Base-by-base conservation (phyloP, 2,329 filamentous ascomycete genomes). In the Trichoderma oligosporum region DNA sequence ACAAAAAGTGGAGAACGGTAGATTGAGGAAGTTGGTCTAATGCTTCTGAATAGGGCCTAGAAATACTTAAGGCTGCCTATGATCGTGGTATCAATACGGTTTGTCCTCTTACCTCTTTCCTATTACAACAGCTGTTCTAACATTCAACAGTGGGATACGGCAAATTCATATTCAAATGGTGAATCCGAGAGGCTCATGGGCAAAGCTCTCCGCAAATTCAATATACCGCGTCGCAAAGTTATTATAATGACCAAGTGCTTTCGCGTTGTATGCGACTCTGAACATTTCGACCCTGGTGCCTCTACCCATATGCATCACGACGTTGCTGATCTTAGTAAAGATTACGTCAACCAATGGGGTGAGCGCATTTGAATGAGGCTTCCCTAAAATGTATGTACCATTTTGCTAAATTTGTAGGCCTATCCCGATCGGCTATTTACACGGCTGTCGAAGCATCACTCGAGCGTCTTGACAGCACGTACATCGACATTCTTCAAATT, bases 401-500 rank as follows among this genome's bases (percentile, higher is more conserved):
- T 33, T n/a, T n/a, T n/a, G n/a, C n/a, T n/a, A n/a, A n/a, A n/a
- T n/a, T n/a, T n/a, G n/a, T n/a, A 63, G 64, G 64, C 1, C 71
- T 87, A 16, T 83, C 79, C 11, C 74, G 85, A 25, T 80, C 80
- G 62, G 80, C 82, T 57, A 87, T 88, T 64, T 82, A 88, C 65
- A 79, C 83, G n/a, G n/a, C n/a, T 61, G 85, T 88, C 8, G 78
- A 87, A 38, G 79, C 75, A 27, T 83, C 79, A 49, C 73, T 84
- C 9, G 67, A 74, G 55, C 71, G 82, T 11, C 71, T 86, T 14
- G 76, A 76, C 29, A 81, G 77, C 2, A 66, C 66, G 20, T 84
- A 84, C 67, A 80, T 84, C 52, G 80, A 84, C 66, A 74, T 84
- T 2, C 71, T 85, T 2, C 62, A 65, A 35, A 79, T 84, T 48